Conservation (phyloP, 2,329 filamentous ascomycete genomes). For the Cercospora berteroae region DNA sequence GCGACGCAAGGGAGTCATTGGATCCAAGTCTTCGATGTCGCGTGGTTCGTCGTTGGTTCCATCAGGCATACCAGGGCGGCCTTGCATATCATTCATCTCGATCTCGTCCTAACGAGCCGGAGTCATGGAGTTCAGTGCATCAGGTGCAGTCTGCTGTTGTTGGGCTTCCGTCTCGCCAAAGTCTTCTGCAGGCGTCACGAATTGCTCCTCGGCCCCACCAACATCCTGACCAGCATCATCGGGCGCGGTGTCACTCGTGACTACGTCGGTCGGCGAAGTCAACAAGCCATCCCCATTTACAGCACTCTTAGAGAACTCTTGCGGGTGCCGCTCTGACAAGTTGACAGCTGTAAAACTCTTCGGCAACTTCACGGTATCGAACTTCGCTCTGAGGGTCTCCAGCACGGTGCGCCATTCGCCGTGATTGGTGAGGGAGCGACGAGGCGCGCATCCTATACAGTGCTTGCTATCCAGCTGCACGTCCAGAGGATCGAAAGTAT, state of each 20-base stretch:
- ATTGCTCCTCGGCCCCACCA: not conserved
- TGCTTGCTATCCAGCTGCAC: conserved; percentile 95
- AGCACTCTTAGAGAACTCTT: conserved; percentile 40
- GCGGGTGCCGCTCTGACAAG: conserved; percentile 49
- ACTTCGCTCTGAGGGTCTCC: conserved; percentile 89
- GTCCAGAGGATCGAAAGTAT: conserved; percentile 93
- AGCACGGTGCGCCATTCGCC: conserved; percentile 97
- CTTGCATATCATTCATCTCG: not conserved
- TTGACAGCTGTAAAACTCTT: conserved; percentile 54
- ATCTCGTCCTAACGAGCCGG: conserved; percentile 4
- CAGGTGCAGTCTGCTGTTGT: not conserved
- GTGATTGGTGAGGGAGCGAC: conserved; percentile 84
- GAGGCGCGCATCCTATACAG: conserved; percentile 90
- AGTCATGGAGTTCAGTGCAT: not conserved
- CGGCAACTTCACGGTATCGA: conserved; percentile 67
- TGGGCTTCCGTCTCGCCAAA: not conserved
- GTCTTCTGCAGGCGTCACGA: not conserved
- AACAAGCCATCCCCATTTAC: conserved; percentile 10
- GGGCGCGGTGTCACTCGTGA: conserved; percentile 12
- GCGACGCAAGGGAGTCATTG: not conserved
- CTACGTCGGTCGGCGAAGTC: conserved; percentile 4
- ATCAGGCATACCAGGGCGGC: not conserved
- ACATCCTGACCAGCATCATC: not conserved
- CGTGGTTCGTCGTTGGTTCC: not conserved
- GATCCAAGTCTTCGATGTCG: not conserved